Evolutionary conservation across 2,329 filamentous ascomycete genomes (phyloP).

Genomic region (Neonectria hederae): DNA sequence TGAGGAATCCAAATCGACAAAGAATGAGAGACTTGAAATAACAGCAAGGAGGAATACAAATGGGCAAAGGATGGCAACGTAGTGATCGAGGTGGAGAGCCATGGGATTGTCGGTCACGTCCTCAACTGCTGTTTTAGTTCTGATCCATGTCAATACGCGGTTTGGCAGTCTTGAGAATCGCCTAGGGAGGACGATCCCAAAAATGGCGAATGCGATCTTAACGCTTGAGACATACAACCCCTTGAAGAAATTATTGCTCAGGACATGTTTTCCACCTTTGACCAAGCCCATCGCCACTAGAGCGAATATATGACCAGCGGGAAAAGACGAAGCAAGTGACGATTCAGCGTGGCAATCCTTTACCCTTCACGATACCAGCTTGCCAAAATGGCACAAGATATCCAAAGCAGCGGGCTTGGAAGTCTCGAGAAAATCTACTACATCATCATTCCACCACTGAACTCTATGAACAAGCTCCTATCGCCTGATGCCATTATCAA

Average conservation of each 20-base stretch:
- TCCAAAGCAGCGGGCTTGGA: slow-evolving; percentile 37
- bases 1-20: not conserved
- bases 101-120: too few species aligned
- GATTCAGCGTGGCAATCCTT: slow-evolving; percentile 27
- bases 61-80: not conserved
- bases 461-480: slow-evolving; percentile 25
- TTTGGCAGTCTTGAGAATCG: too few species aligned
- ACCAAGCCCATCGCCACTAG: not conserved
- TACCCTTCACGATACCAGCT: slow-evolving; percentile 27
- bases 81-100: not conserved
- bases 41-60: too few species aligned
- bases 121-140: too few species aligned
- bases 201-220: slow-evolving; percentile 9
- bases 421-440: slow-evolving; percentile 34
- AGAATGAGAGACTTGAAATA: too few species aligned
- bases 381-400: slow-evolving; percentile 37
- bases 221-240: slow-evolving; percentile 21
- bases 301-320: not conserved
- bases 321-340: not conserved
- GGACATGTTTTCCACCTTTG: slow-evolving; percentile 43
- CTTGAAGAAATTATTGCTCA: slow-evolving; percentile 33
- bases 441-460: slow-evolving; percentile 43
- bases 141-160: too few species aligned
- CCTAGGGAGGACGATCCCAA: too few species aligned
- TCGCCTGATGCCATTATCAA: slow-evolving; percentile 17